Conservation (phyloP, 2,329 filamentous ascomycete species). For the Monascus ruber region DNA sequence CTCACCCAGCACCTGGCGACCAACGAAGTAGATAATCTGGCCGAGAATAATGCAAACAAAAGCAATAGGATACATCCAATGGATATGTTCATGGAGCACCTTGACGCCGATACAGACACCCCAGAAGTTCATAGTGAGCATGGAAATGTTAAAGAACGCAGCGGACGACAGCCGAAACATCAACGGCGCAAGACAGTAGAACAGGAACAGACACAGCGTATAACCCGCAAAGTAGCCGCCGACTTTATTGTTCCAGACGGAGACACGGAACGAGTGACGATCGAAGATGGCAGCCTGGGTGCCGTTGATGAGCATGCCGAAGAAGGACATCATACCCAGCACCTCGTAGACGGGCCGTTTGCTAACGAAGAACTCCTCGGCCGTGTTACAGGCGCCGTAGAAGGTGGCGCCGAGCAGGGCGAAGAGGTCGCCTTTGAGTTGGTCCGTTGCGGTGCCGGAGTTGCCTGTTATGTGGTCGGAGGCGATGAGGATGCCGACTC, state of each 20-base stretch:
- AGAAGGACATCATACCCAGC: conserved; percentile 78
- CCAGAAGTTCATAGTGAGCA: conserved; percentile 96
- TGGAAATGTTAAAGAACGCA: conserved; percentile 91
- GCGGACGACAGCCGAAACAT: conserved; percentile 82
- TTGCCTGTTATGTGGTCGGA: conserved; percentile 71
- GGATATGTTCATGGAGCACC: conserved; percentile 68
- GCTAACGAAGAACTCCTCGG: conserved; percentile 88
- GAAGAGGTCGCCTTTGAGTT: conserved; percentile 86
- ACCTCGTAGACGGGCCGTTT: conserved; percentile 86
- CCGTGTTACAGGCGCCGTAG: conserved; percentile 83
- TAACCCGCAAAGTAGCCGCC: conserved; percentile 82
- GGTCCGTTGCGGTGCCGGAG: conserved; percentile 53
- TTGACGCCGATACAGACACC: conserved; percentile 82
- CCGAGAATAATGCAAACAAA: conserved; percentile 87
- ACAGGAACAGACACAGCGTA: conserved; percentile 68
- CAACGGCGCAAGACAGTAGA: conserved; percentile 79
- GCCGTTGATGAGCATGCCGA: conserved; percentile 83
- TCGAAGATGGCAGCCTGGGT: conserved; percentile 88
- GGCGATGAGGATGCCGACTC: conserved; percentile 75
- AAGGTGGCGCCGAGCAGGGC: conserved; percentile 78
- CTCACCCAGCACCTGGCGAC: conserved; percentile 72
- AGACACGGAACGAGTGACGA: conserved; percentile 54
- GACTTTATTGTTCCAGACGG: conserved; percentile 55
- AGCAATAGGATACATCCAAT: conserved; percentile 90
- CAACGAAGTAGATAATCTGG: conserved; percentile 76